Conservation (phyloP, 495 filamentous ascomycete genomes). For the Aspergillus steynii region DNA sequence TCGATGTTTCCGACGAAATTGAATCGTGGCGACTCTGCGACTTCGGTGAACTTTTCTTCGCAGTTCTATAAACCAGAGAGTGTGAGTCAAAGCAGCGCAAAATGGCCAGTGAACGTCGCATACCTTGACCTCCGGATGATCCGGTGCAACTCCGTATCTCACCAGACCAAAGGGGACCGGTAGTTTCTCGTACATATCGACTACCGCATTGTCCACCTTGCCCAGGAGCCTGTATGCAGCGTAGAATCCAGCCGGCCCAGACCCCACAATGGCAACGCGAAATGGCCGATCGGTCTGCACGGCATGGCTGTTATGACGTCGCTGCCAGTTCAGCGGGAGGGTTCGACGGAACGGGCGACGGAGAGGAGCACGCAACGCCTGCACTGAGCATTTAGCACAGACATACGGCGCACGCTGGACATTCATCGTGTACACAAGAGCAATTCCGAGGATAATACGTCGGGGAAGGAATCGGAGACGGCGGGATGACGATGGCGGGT, state of each 20-base stretch:
- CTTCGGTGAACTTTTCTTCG: conserved; percentile 86
- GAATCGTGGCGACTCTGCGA: conserved; percentile 78
- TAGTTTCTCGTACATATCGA: conserved; percentile 96
- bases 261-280: conserved; percentile 87
- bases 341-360: conserved; percentile 10
- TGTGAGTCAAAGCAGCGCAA: not conserved
- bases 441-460: not conserved
- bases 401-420: conserved; percentile 29
- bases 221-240: conserved; percentile 81
- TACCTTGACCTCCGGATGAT: conserved; percentile 98
- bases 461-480: not conserved
- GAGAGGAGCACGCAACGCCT: conserved; percentile 14
- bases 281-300: conserved; percentile 54
- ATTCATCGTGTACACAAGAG: conserved; percentile 25
- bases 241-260: conserved; percentile 95
- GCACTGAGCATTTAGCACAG: conserved; percentile 37
- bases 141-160: conserved; percentile 90
- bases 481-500: conserved; percentile 3
- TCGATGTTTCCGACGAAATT: conserved; percentile 89
- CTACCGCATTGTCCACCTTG: conserved; percentile 65
- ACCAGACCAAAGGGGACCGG: conserved; percentile 92
- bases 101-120: conserved; percentile 11
- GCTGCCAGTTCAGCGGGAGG: conserved; percentile 15
- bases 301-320: conserved; percentile 35
- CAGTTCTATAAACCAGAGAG: conserved; percentile 65